Percentiles rank a stretch among this genome's conserved stretches.
phyloP scores from a whole-genome alignment of 2,329 filamentous ascomycete species.

The Epichloe glyceriae region DNA sequence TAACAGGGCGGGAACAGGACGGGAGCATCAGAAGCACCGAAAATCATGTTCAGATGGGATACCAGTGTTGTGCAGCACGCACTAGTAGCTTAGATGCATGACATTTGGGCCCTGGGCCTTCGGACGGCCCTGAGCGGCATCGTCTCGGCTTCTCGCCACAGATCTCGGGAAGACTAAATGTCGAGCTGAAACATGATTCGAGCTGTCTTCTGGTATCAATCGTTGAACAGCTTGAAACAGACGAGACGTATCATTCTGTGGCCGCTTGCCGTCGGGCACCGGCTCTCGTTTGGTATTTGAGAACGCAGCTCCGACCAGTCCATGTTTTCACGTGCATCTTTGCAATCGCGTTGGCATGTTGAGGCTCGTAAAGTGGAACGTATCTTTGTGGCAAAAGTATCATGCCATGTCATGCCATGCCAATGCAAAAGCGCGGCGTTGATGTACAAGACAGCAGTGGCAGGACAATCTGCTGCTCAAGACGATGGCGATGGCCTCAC shows the following conservation, averaged over 20 bases:
- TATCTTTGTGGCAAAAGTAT: neutral
- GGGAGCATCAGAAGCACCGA: no score
- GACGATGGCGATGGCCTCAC: neutral
- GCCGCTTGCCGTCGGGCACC: neutral
- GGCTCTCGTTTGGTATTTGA: neutral
- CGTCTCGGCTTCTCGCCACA: neutral
- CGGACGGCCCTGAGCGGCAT: no score
- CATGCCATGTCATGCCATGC: neutral
- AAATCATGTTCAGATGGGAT: no score
- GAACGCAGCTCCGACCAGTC: neutral
- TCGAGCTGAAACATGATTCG: neutral
- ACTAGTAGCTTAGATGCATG: no score
- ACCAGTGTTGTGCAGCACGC: no score
- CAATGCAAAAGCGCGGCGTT: neutral
- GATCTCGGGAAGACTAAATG: neutral
- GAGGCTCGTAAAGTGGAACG: neutral
- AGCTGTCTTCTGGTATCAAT: neutral
- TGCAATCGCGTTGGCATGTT: neutral
- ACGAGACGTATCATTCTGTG: neutral
- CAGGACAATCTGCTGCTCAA: neutral
- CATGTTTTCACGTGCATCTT: no score
- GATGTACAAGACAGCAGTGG: neutral
- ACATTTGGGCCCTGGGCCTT: no score
- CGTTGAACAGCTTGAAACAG: neutral
- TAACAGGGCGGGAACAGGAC: no score